These are phyloP conservation scores for Boletellus emodensis DNA, from an alignment of 768 basidiomycete species.

Conservation along the genomic window DNA sequence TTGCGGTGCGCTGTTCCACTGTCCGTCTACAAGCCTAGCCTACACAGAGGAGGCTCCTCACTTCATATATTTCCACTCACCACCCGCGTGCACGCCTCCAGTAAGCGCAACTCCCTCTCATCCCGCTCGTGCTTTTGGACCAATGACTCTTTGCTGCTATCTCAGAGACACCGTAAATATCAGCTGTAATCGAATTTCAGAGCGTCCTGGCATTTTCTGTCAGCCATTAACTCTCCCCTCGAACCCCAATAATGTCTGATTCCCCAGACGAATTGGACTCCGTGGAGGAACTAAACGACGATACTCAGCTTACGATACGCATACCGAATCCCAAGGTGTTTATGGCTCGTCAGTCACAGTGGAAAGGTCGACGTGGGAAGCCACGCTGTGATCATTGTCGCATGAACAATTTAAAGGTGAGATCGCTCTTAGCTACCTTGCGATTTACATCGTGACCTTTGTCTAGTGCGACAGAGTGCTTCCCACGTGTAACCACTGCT, in stretches of 20 bases:
- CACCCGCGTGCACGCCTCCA: conserved; percentile 8
- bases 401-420: conserved; percentile 65
- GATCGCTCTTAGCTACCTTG: conserved; percentile 20
- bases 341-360: conserved; percentile 66
- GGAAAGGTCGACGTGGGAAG: conserved; percentile 73
- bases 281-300: conserved; percentile 40
- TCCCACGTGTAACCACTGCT: conserved; percentile 69
- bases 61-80: conserved; percentile 11
- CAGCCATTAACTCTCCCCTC: conserved; percentile 7
- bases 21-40: conserved; percentile 7
- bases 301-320: conserved; percentile 55
- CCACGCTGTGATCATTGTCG: conserved; percentile 74
- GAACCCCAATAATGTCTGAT: conserved; percentile 30
- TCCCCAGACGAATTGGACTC: conserved; percentile 38
- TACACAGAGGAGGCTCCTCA: conserved; percentile 4
- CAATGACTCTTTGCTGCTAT: conserved; percentile 7
- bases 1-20: conserved; percentile 8
- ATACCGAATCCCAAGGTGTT: conserved; percentile 67
- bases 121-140: conserved; percentile 4
- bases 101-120: conserved; percentile 12
- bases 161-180: conserved; percentile 7
- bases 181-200: neutral
- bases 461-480: conserved; percentile 65
- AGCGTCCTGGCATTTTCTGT: conserved; percentile 16
- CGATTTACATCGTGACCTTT: conserved; percentile 11